Conservation (phyloP, 108 stramenopile genomes). For the Parmales sp. region DNA sequence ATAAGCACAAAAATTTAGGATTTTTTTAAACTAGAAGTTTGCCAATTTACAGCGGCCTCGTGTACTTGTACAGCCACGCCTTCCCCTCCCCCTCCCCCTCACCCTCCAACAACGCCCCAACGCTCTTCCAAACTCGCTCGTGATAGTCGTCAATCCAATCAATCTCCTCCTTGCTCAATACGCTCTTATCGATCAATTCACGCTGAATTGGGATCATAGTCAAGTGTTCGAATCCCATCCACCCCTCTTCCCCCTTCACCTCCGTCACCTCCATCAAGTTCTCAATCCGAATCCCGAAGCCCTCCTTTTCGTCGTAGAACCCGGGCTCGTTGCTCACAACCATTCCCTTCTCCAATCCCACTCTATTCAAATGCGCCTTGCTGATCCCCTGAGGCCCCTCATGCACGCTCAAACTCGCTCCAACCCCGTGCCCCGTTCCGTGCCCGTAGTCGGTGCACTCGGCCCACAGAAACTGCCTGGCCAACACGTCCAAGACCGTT, state of each 20-base stretch:
- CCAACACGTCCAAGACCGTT: slow-evolving; percentile 87
- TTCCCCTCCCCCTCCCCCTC: slow-evolving; percentile 53
- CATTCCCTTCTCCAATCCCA: slow-evolving; percentile 85
- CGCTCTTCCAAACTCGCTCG: slow-evolving; percentile 54
- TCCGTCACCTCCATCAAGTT: slow-evolving; percentile 59
- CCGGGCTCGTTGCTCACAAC: slow-evolving; percentile 94
- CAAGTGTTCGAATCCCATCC: slow-evolving; percentile 60
- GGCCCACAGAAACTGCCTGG: slow-evolving; percentile 79
- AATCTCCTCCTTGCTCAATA: slow-evolving; percentile 61
- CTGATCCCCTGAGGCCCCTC: slow-evolving; percentile 82
- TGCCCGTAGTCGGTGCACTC: slow-evolving; percentile 88
- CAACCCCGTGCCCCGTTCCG: slow-evolving; percentile 97
- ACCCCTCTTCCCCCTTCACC: slow-evolving; percentile 44
- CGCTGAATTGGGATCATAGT: slow-evolving; percentile 84
- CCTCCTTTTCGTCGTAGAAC: slow-evolving; percentile 79
- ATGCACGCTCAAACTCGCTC: slow-evolving; percentile 91
- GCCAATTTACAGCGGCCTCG: neutral
- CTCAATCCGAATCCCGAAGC: slow-evolving; percentile 92
- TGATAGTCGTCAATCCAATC: slow-evolving; percentile 83
- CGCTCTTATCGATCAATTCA: slow-evolving; percentile 56
- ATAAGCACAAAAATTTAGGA: no score
- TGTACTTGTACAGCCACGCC: slow-evolving; percentile 55
- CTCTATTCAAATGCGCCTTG: slow-evolving; percentile 54
- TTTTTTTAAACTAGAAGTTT: no score
- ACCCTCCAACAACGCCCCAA: slow-evolving; percentile 55